A percentile compares a stretch with the other conserved stretches of the same genome.
phyloP scores from a whole-genome alignment of 768 basidiomycete genomes.

The Russula sp. region DNA sequence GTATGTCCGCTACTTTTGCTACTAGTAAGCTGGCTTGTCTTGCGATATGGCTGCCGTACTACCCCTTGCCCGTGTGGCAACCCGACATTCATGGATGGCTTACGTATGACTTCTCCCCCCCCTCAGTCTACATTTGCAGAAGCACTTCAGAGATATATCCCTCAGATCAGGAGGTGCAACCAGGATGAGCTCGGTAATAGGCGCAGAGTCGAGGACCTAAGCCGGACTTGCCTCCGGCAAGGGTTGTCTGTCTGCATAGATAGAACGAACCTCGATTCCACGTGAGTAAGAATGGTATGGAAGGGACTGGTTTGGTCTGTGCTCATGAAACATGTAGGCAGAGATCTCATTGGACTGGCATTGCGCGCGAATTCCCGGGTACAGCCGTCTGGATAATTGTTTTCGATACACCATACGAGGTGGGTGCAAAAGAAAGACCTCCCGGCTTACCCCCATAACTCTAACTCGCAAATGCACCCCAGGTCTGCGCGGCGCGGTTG shows the following conservation, averaged over 20 bases:
- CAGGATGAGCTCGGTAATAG: slow-evolving; percentile 76
- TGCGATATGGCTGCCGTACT: background rate
- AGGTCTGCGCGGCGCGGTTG: background rate
- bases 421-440: slow-evolving; percentile 29
- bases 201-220: slow-evolving; percentile 56
- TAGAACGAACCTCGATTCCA: slow-evolving; percentile 66
- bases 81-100: background rate
- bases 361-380: slow-evolving; percentile 60
- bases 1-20: slow-evolving; percentile 1
- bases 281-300: slow-evolving; percentile 33
- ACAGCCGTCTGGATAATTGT: slow-evolving; percentile 67
- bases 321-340: slow-evolving; percentile 40
- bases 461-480: background rate
- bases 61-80: background rate
- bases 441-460: background rate
- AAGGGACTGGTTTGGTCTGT: background rate
- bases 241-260: slow-evolving; percentile 77
- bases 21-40: background rate
- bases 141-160: slow-evolving; percentile 55
- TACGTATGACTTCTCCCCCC: slow-evolving; percentile 36
- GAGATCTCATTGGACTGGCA: slow-evolving; percentile 66
- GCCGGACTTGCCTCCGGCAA: slow-evolving; percentile 42
- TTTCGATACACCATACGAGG: slow-evolving; percentile 73
- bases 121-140: slow-evolving; percentile 53
- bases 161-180: slow-evolving; percentile 63